Evolutionary conservation across 768 basidiomycete species (phyloP), one percentile per base, ranked within the genome.

Genomic region (Leucosporidium yakuticum): DNA sequence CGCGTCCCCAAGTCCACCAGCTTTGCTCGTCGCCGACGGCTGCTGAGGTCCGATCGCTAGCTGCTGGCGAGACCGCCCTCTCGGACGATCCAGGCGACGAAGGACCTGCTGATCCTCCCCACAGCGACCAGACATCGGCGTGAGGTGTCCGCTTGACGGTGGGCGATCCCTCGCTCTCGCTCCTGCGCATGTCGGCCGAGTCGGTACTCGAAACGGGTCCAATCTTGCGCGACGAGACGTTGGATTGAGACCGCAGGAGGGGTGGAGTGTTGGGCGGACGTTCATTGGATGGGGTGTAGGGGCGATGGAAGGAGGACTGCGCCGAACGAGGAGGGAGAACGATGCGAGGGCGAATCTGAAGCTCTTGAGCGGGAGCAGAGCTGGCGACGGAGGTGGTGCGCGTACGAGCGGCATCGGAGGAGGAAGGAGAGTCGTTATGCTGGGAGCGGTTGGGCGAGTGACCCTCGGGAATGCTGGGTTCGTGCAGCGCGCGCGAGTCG

Each of bases 301-400:
- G 57, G 4, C n/a, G 34, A 7, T 14, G 23, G 12, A n/a, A n/a
- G 23, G 31, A 14, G 7, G 57, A n/a, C 7, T 34, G 57, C 2
- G 39, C 39, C 39, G 39, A 44, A 15, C 32, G 57, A 14, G 31
- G 57, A 23, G 57, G 32, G 29, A 64, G 36, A 15, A 65, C 56
- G 54, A 65, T 60, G 23, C 47, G 44, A 20, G 64, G 64, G 23
- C 64, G 64, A 47, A 65, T 65, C 8, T 47, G 58, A 23, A 65
- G 55, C 25, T 65, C 64, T 6, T 50, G 2, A 14, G 49, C 50
- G 39, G 27, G 19, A 29, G 53, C 34, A 20, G 47, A 48, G 27
- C 27, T 32, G 23, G 49, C 48, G 21, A 32, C 5, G 7, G 62
- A 54, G 23, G 25, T 39, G 50, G 62, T 25, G 32, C 49, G 17